A percentile compares a stretch with the other conserved stretches of the same genome.
These are phyloP conservation scores for Paramecium primaurelia DNA, from an alignment of 73 alveolate species.

Conservation along the genomic window DNA sequence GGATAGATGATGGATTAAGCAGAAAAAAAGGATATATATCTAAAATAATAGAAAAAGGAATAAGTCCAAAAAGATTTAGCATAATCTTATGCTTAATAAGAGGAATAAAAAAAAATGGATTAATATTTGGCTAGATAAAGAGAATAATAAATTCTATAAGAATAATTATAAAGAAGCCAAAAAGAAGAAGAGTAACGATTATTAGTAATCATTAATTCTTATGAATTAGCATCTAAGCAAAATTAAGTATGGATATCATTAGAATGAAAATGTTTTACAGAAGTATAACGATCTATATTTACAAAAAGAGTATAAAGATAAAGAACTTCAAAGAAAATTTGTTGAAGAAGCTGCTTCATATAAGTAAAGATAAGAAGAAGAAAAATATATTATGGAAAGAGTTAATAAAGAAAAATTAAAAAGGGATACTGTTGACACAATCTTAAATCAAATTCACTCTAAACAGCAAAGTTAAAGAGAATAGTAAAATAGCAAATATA, in stretches of 20 bases:
- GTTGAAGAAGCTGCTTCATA: constrained; percentile 26
- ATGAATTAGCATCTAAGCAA: neutral
- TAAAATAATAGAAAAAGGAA: neutral
- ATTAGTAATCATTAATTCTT: neutral
- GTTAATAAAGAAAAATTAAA: neutral
- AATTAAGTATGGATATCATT: neutral
- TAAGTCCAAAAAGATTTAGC: neutral
- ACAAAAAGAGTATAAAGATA: neutral
- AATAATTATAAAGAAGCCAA: neutral
- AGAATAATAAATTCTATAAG: neutral
- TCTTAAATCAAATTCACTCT: neutral
- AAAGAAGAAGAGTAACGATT: neutral
- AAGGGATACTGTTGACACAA: neutral
- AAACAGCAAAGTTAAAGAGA: neutral
- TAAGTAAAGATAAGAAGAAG: neutral
- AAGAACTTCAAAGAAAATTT: neutral
- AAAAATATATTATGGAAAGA: neutral
- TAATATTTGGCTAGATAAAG: neutral
- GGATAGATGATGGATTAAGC: constrained; percentile 7
- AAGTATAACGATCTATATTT: neutral
- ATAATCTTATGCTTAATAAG: neutral
- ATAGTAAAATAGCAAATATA: neutral
- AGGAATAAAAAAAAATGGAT: neutral
- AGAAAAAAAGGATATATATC: neutral
- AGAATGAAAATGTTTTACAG: neutral